A percentile compares a stretch with the other conserved stretches of the same genome.
phyloP scores from a whole-genome alignment of 2,329 filamentous ascomycete species.

The Lecanoromycetidae sp. region DNA sequence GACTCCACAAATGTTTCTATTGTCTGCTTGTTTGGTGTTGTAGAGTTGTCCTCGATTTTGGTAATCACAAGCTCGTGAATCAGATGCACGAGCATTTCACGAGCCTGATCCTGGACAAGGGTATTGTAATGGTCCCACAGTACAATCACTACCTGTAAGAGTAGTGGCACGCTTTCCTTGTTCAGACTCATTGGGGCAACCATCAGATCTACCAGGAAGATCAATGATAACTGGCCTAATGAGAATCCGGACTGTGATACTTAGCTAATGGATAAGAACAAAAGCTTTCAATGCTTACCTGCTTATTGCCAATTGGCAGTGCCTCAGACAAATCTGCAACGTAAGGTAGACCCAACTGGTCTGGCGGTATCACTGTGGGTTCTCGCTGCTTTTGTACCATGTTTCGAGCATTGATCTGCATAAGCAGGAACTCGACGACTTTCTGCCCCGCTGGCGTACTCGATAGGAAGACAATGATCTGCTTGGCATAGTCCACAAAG shows the following conservation, averaged over 20 bases:
- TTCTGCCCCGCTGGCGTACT: conserved; percentile 75
- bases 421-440: conserved; percentile 82
- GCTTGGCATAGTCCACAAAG: conserved; percentile 95
- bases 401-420: conserved; percentile 87
- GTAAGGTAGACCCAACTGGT: conserved; percentile 68
- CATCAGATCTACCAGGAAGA: conserved; percentile 89
- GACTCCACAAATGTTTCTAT: conserved; percentile 83
- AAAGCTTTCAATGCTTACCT: conserved; percentile 35
- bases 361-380: conserved; percentile 55
- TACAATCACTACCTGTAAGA: conserved; percentile 83
- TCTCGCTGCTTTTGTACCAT: conserved; percentile 87
- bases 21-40: conserved; percentile 54
- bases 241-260: conserved; percentile 59
- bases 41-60: conserved; percentile 57
- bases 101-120: conserved; percentile 88
- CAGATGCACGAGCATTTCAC: conserved; percentile 94
- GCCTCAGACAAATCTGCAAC: conserved; percentile 72
- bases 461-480: conserved; percentile 92
- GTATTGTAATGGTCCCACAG: conserved; percentile 96
- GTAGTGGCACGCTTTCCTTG: conserved; percentile 66
- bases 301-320: conserved; percentile 78
- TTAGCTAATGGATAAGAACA: conserved; percentile 6
- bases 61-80: conserved; percentile 90
- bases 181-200: conserved; percentile 76
- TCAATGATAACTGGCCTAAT: conserved; percentile 81